Evolutionary conservation across 2,329 filamentous ascomycete species (phyloP).

Genomic region (Chaetomiaceae sp.): DNA sequence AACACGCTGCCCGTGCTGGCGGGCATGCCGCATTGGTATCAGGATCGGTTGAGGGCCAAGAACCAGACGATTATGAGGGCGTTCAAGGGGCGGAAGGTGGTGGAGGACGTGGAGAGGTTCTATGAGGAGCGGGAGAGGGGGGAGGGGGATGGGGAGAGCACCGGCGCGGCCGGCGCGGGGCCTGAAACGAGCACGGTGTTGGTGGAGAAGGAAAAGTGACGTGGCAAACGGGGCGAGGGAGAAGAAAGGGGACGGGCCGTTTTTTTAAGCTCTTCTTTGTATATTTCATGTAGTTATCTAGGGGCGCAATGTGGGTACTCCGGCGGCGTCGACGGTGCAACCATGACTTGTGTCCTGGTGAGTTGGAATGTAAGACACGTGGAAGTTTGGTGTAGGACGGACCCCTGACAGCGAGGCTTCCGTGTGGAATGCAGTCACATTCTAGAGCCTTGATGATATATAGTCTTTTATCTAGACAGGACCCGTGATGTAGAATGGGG

Average conservation of each 20-base stretch:
- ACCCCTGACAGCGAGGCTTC: background rate
- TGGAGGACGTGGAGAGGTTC: constrained; percentile 40
- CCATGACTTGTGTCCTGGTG: background rate
- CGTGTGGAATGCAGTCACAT: background rate
- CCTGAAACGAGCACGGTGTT: constrained; percentile 37
- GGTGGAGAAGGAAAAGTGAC: constrained; percentile 26
- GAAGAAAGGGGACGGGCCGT: background rate
- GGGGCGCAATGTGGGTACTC: background rate
- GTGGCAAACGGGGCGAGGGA: background rate
- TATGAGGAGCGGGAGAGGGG: constrained; percentile 32
- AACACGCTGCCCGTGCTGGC: constrained; percentile 41
- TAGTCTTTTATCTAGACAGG: background rate
- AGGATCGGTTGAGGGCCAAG: constrained; percentile 47
- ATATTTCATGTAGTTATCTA: background rate
- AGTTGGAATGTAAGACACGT: background rate
- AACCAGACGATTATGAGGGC: constrained; percentile 40
- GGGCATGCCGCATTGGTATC: constrained; percentile 59
- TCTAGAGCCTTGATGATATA: background rate
- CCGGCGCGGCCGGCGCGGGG: background rate
- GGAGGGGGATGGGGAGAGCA: constrained; percentile 9
- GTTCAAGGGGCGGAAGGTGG: constrained; percentile 45
- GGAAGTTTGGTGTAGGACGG: background rate
- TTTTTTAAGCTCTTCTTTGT: background rate
- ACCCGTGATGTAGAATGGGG: background rate
- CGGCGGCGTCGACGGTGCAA: background rate